Evolutionary conservation across 1,284 basidiomycete genomes (phyloP), one percentile per base, ranked within the genome.

Genomic region (Cryptococcus maquisensis): DNA sequence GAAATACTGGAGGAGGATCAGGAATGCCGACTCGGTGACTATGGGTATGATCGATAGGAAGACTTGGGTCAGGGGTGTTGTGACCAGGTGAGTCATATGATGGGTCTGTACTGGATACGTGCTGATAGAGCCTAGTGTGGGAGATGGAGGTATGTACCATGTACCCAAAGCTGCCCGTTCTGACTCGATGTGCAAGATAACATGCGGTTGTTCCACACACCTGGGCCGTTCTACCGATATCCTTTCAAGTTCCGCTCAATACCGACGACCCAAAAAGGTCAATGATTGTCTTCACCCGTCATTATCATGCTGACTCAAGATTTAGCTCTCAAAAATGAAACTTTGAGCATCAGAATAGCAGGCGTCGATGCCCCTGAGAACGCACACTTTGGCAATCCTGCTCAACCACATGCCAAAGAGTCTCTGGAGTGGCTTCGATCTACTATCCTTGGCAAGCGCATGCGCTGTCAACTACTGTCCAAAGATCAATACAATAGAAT

Each of bases 321-420:
- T 47, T 13, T 59, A 88, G 88, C 83, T 1, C 77, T 91, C 48
- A 86, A 83, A 68, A 82, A 86, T 58, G 77, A 88, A 63, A 94
- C 90, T 0, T 79, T 95, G 18, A 85, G 87, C 64, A 84, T 96
- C 44, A 83, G 92, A 23, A 82, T 95, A 46, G 88, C 87, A 9
- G 92, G 88, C 0, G 83, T 91, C 10, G 92, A 96, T 70, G 92
- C 92, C 1, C 92, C 92, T 0, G 92, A 95, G 79, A 81, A 78
- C 12, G 79, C 84, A 0, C 88, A 94, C 71, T 94, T 90, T 61
- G 90, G 90, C 20, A 82, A 84, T 49, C 81, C 83, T 2, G 82
- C 81, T 0, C 91, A 94, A 67, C 84, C 85, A 0, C 85, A 85
- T 58, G 77, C 84, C 0, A 73, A 77, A 35, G 90, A 93, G 66